A percentile compares a stretch with the other conserved stretches of the same genome.
Conservation (phyloP, 2,329 filamentous ascomycete genomes). For the Ascosphaera apis region DNA sequence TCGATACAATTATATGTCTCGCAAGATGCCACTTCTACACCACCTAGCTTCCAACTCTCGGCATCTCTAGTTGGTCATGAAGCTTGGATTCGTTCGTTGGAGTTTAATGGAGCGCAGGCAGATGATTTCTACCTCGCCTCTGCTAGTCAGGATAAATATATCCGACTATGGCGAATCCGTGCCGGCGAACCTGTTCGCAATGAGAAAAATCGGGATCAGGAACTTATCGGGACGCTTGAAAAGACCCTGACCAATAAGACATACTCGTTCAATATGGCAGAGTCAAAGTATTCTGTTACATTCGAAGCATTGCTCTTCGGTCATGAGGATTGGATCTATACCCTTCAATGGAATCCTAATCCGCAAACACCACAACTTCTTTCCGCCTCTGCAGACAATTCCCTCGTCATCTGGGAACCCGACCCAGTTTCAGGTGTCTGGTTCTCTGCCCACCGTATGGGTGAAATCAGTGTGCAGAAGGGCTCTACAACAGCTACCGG, state of each 20-base stretch:
- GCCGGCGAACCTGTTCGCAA: conserved; percentile 41
- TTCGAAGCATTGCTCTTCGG: conserved; percentile 87
- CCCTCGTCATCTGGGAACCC: conserved; percentile 75
- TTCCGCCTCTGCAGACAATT: conserved; percentile 86
- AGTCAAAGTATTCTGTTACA: conserved; percentile 51
- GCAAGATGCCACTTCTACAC: conserved; percentile 16
- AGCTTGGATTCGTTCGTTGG: conserved; percentile 76
- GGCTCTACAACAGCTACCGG: conserved; percentile 91
- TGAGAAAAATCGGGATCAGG: conserved; percentile 17
- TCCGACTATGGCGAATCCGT: conserved; percentile 76
- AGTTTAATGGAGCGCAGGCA: conserved; percentile 36
- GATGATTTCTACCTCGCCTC: conserved; percentile 68
- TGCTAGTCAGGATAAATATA: conserved; percentile 92
- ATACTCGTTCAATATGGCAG: conserved; percentile 43
- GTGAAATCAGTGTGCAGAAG: conserved; percentile 85
- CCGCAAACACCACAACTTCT: conserved; percentile 44
- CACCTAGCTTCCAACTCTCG: conserved; percentile 39
- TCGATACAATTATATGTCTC: conserved; percentile 60
- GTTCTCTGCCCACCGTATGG: conserved; percentile 64
- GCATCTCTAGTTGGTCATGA: conserved; percentile 75
- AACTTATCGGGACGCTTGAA: conserved; percentile 23
- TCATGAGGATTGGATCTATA: conserved; percentile 98
- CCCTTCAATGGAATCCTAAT: conserved; percentile 46
- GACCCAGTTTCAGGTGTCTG: conserved; percentile 71
- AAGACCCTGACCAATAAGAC: conserved; percentile 75